Conservation (phyloP, 1,284 basidiomycete genomes). For the Leccinum fallax region DNA sequence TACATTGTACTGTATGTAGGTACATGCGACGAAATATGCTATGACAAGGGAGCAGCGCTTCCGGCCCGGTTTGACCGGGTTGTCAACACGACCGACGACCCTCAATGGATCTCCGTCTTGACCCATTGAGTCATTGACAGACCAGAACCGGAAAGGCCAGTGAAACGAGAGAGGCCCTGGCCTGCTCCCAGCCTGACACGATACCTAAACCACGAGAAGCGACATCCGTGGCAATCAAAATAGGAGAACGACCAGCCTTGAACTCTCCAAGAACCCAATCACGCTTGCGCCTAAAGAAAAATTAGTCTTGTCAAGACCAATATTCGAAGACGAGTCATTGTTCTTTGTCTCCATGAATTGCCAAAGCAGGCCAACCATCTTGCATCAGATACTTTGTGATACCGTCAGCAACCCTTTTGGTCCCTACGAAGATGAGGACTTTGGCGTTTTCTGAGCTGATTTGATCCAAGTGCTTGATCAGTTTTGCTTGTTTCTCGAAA, state of each 20-base stretch:
- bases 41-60: too few species aligned
- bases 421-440: slow-evolving; percentile 97
- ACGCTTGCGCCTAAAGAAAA: slow-evolving; percentile 79
- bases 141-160: too few species aligned
- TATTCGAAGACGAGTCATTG: slow-evolving; percentile 58
- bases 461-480: slow-evolving; percentile 97
- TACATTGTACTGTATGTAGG: too few species aligned
- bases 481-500: slow-evolving; percentile 95
- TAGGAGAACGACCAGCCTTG: slow-evolving; percentile 96
- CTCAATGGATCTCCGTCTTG: too few species aligned
- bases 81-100: too few species aligned
- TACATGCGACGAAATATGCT: too few species aligned
- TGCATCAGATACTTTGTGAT: slow-evolving; percentile 96
- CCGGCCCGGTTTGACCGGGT: too few species aligned
- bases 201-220: slow-evolving; percentile 99
- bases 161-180: too few species aligned
- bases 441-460: slow-evolving; percentile 98
- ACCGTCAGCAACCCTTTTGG: slow-evolving; percentile 97
- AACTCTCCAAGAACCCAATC: slow-evolving; percentile 99
- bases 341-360: slow-evolving; percentile 99
- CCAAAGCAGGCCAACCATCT: slow-evolving; percentile 98
- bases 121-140: too few species aligned
- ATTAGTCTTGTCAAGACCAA: slow-evolving; percentile 19
- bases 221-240: slow-evolving; percentile 97
- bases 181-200: too few species aligned